These are phyloP conservation scores for Dactylellina parvicollis DNA, from an alignment of 2,329 filamentous ascomycete species.

Conservation along the genomic window DNA sequence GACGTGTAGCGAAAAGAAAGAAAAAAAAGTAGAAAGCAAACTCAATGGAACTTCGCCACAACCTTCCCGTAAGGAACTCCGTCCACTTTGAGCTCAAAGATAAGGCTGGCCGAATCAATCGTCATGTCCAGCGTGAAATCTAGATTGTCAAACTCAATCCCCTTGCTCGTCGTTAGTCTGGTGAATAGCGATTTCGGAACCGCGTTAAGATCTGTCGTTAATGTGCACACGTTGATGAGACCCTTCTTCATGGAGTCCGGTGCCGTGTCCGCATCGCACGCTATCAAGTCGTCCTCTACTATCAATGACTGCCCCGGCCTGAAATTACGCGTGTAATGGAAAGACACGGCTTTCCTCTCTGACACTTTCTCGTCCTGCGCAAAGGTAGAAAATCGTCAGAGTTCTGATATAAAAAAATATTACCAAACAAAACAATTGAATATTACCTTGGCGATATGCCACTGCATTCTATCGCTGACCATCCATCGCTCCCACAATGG, in stretches of 20 bases:
- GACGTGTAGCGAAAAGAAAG: neutral
- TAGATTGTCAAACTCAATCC: slow-evolving; percentile 82
- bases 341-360: slow-evolving; percentile 77
- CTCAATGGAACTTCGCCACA: slow-evolving; percentile 77
- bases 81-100: slow-evolving; percentile 82
- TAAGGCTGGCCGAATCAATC: slow-evolving; percentile 78
- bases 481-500: slow-evolving; percentile 84
- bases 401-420: neutral
- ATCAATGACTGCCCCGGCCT: slow-evolving; percentile 78
- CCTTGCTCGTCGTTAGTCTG: slow-evolving; percentile 77
- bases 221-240: slow-evolving; percentile 77
- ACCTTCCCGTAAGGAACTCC: slow-evolving; percentile 80
- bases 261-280: slow-evolving; percentile 75
- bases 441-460: slow-evolving; percentile 76
- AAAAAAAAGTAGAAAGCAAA: neutral
- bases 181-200: slow-evolving; percentile 80
- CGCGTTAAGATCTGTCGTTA: slow-evolving; percentile 80
- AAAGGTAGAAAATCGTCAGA: neutral
- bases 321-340: slow-evolving; percentile 88
- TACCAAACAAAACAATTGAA: neutral
- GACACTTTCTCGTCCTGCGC: slow-evolving; percentile 76
- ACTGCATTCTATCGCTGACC: slow-evolving; percentile 84
- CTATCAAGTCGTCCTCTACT: slow-evolving; percentile 82
- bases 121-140: slow-evolving; percentile 86
- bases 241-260: slow-evolving; percentile 70